A percentile compares a stretch with the other conserved stretches of the same genome.
Conservation (phyloP, 257 asterid genomes). For the Solanum appendiculatum region DNA sequence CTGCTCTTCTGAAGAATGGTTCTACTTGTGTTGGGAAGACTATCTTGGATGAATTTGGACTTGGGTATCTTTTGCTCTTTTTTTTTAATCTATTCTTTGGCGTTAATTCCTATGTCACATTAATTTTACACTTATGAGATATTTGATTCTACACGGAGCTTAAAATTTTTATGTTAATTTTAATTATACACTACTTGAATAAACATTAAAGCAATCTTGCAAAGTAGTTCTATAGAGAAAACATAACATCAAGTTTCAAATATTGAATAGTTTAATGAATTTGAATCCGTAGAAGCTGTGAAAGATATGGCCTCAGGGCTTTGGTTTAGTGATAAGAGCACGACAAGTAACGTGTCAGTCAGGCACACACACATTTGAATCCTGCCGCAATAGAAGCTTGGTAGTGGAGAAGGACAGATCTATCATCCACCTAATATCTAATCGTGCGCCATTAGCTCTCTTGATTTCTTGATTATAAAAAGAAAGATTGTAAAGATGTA, state of each 20-base stretch:
- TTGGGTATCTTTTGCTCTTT: constrained; percentile 43
- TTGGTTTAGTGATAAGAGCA: not conserved
- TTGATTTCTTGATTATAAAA: not conserved
- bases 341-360: not conserved
- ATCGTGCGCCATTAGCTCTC: not conserved
- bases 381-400: not conserved
- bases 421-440: not conserved
- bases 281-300: not conserved
- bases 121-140: not conserved
- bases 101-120: not conserved
- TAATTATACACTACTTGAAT: not conserved
- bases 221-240: not conserved
- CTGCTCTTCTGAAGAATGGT: constrained; percentile 59
- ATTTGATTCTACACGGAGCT: not conserved
- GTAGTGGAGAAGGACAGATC: not conserved
- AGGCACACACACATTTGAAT: not conserved
- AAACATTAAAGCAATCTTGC: not conserved
- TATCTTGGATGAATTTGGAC: constrained; percentile 83
- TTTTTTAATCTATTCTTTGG: not conserved
- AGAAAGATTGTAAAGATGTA: not conserved
- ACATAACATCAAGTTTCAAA: not conserved
- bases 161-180: not conserved
- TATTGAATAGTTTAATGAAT: not conserved
- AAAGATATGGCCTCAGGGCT: not conserved
- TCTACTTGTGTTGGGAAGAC: constrained; percentile 85